These are phyloP conservation scores for Daldinia concentrica DNA, from an alignment of 495 filamentous ascomycete species.

Conservation along the genomic window DNA sequence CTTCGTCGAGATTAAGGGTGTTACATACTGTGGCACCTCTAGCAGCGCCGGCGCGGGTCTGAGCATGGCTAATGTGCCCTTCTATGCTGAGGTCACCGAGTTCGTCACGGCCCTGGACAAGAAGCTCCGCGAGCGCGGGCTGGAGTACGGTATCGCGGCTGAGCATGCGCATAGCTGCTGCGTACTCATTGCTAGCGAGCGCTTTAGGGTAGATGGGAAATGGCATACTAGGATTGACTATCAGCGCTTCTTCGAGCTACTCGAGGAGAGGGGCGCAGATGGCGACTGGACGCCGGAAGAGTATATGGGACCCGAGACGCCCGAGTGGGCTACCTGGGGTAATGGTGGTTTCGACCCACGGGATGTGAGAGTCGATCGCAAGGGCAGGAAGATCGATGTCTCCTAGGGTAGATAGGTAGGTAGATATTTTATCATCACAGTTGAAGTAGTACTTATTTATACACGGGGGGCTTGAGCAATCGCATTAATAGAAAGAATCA, in stretches of 20 bases:
- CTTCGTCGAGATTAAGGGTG: slow-evolving; percentile 95
- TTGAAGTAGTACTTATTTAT: slow-evolving; percentile 5
- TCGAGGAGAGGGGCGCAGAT: slow-evolving; percentile 71
- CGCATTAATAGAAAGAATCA: slow-evolving; percentile 14
- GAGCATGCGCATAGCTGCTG: slow-evolving; percentile 97
- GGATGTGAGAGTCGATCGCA: slow-evolving; percentile 84
- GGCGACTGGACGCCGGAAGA: slow-evolving; percentile 85
- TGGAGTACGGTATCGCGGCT: slow-evolving; percentile 89
- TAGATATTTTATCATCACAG: slow-evolving; percentile 8
- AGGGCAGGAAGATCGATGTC: slow-evolving; percentile 65
- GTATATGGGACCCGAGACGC: slow-evolving; percentile 83
- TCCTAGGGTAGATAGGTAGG: slow-evolving; percentile 8
- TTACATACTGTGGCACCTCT: slow-evolving; percentile 94
- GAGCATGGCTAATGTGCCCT: slow-evolving; percentile 95
- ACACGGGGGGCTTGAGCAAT: slow-evolving; percentile 5
- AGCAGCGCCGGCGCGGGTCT: slow-evolving; percentile 81
- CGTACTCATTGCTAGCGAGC: slow-evolving; percentile 78
- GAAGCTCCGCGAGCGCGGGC: slow-evolving; percentile 70
- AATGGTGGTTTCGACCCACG: slow-evolving; percentile 92
- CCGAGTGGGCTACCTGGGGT: slow-evolving; percentile 95
- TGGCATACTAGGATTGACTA: slow-evolving; percentile 96
- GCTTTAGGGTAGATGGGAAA: slow-evolving; percentile 75
- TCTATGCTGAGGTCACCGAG: slow-evolving; percentile 83
- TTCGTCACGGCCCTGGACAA: slow-evolving; percentile 79
- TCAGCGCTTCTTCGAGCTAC: slow-evolving; percentile 82